These are phyloP conservation scores for Ensete ventricosum DNA, from an alignment of 176 grass and related monocot genomes.

Conservation along the genomic window DNA sequence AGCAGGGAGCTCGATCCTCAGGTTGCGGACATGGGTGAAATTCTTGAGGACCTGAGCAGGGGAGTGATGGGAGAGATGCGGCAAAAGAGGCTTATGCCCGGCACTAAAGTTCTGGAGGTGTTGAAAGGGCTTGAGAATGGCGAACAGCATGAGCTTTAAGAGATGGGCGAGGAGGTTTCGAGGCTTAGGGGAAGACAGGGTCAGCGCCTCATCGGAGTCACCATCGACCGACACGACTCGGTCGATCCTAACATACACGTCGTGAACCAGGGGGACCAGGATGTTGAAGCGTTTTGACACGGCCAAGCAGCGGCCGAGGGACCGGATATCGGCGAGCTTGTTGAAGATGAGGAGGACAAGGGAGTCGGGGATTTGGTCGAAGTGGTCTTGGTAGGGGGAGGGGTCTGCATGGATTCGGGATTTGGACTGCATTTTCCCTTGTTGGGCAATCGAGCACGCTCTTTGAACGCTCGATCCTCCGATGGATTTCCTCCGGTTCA, in stretches of 20 bases:
- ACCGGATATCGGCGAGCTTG: conserved; percentile 3
- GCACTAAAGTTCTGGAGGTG: not conserved
- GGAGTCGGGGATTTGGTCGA: not conserved
- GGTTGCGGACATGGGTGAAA: conserved; percentile 6
- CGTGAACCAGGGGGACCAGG: conserved; percentile 1
- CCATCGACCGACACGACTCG: not conserved
- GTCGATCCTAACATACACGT: conserved; percentile 4
- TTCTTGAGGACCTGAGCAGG: conserved; percentile 14
- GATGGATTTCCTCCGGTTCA: not conserved
- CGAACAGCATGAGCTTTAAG: conserved; percentile 1
- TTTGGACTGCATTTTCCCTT: conserved; percentile 1
- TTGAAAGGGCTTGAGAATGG: conserved; percentile 2
- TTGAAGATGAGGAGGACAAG: conserved; percentile 5
- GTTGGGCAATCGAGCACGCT: not conserved
- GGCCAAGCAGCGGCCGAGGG: not conserved
- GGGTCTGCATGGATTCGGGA: not conserved
- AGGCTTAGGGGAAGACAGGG: not conserved
- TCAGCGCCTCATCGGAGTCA: not conserved
- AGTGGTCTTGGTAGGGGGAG: not conserved
- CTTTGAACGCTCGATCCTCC: not conserved
- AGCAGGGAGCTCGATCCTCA: conserved; percentile 6
- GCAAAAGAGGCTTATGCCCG: not conserved
- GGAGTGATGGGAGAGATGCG: conserved; percentile 1
- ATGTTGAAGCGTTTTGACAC: conserved; percentile 11
- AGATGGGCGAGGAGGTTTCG: not conserved